Percentiles rank a stretch among this genome's conserved stretches.
Evolutionary conservation across 148 eudicot genomes (phyloP).

Genomic region (Rhododendron griersonianum): DNA sequence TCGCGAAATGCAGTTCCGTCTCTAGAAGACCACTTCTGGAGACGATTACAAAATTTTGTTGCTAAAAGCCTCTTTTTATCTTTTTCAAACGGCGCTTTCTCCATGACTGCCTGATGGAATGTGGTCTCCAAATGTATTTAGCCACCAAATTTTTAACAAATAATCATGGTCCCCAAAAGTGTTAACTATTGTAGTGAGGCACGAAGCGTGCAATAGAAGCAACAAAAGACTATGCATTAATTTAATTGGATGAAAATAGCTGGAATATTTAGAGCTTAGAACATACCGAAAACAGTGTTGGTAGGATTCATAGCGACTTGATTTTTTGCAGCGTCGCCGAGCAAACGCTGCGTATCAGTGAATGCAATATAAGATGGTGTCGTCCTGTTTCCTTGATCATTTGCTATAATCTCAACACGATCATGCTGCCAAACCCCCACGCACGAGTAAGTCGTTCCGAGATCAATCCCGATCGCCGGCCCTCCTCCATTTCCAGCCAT

Average conservation of each 20-base stretch:
- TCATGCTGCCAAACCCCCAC: conserved; percentile 15
- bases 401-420: conserved; percentile 11
- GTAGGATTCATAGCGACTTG: conserved; percentile 15
- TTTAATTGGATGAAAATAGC: not conserved
- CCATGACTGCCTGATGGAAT: too few species aligned
- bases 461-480: conserved; percentile 11
- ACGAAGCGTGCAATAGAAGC: not conserved
- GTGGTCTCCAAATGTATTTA: too few species aligned
- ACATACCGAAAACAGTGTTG: conserved; percentile 15
- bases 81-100: too few species aligned
- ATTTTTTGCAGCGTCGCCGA: conserved; percentile 12
- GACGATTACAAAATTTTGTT: too few species aligned
- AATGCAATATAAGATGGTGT: conserved; percentile 18
- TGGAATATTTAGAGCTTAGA: not conserved
- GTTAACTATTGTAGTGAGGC: too few species aligned
- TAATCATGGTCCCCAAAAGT: too few species aligned
- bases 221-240: too few species aligned
- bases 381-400: conserved; percentile 16
- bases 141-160: too few species aligned
- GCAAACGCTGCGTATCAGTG: conserved; percentile 12
- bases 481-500: conserved; percentile 11
- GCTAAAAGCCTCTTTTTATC: too few species aligned
- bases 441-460: not conserved
- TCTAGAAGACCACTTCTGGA: too few species aligned
- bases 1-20: too few species aligned